A percentile compares a stretch with the other conserved stretches of the same genome.
These are phyloP conservation scores for Salicornia ramosissima DNA, from an alignment of 148 eudicot species.

Conservation along the genomic window DNA sequence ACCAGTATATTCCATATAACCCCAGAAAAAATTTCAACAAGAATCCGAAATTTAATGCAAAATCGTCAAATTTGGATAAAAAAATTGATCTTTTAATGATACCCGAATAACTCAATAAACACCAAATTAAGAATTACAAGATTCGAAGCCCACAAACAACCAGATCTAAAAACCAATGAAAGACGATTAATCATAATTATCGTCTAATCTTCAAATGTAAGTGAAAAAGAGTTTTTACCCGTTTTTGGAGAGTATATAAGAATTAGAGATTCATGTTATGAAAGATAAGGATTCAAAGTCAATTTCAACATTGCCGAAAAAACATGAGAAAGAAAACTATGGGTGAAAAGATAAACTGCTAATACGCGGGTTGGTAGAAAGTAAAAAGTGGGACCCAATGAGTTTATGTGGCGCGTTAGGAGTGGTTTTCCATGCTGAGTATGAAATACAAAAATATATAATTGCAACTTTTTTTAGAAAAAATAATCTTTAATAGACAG, in stretches of 20 bases:
- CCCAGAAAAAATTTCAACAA: background rate
- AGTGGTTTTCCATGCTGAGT: too few relatives aligned
- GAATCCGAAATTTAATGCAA: conserved; percentile 7
- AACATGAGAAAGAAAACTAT: background rate
- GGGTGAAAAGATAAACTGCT: background rate
- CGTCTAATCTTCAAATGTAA: background rate
- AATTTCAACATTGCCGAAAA: background rate
- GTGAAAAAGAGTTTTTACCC: background rate
- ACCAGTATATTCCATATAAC: background rate
- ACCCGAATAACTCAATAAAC: background rate
- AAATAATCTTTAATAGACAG: too few relatives aligned
- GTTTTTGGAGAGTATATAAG: too few relatives aligned
- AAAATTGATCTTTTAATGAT: background rate
- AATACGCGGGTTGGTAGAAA: too few relatives aligned
- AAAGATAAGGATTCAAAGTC: too few relatives aligned
- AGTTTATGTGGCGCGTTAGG: too few relatives aligned
- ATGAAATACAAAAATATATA: too few relatives aligned
- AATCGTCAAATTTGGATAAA: conserved; percentile 4
- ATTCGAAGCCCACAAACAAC: background rate
- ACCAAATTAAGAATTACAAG: background rate
- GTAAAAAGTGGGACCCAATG: too few relatives aligned
- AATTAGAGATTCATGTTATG: background rate
- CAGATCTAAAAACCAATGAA: conserved; percentile 1
- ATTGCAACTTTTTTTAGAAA: too few relatives aligned
- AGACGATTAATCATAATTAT: background rate